phyloP scores from a whole-genome alignment of 176 grass and related monocot species.

The Puya raimondii region DNA sequence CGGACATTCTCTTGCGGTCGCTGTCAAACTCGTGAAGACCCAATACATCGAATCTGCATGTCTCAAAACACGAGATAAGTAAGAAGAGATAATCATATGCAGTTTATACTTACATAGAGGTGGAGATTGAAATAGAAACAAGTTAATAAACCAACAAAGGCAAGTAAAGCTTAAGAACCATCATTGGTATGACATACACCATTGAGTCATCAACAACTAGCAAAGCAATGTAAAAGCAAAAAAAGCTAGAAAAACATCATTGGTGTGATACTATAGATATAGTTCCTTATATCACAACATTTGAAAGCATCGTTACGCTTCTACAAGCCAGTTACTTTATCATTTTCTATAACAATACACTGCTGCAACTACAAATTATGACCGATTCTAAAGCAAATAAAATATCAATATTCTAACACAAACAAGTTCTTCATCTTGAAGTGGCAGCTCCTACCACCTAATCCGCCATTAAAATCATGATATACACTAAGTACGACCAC shows the following conservation, averaged over 20 bases:
- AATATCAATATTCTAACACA: no score
- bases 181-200: not conserved
- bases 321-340: no score
- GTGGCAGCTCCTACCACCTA: no score
- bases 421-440: no score
- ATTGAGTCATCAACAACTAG: not conserved
- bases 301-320: no score
- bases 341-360: no score
- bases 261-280: not conserved
- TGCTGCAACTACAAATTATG: no score
- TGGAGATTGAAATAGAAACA: not conserved
- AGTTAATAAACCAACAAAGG: not conserved
- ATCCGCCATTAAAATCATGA: not conserved
- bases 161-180: not conserved
- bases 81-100: not conserved
- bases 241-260: not conserved
- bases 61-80: not conserved
- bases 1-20: conserved; percentile 92
- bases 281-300: not conserved
- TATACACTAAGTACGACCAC: not conserved
- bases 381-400: no score
- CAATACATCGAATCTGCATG: conserved; percentile 81
- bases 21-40: conserved; percentile 97
- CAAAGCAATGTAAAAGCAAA: not conserved
- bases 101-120: not conserved